Evolutionary conservation across 1,284 basidiomycete genomes (phyloP).

Genomic region (Schizophyllum amplum): DNA sequence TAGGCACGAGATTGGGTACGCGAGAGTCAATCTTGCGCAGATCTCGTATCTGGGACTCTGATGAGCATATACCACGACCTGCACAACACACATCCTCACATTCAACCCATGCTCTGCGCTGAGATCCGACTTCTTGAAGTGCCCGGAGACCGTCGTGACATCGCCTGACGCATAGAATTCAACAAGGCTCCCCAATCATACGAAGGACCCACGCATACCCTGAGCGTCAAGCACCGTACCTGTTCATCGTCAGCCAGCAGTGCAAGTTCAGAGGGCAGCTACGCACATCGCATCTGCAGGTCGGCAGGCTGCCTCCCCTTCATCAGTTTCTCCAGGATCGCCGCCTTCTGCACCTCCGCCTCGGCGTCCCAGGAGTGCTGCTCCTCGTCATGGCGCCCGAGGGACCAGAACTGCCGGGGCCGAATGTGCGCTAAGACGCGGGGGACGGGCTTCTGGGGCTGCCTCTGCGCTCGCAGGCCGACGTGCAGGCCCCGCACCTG

Average conservation of each 20-base stretch:
- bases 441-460: constrained; percentile 1
- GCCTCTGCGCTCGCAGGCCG: not conserved
- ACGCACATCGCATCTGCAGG: constrained; percentile 76
- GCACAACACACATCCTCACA: constrained; percentile 41
- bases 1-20: constrained; percentile 90
- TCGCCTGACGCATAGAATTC: constrained; percentile 42
- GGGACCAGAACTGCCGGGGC: constrained; percentile 24
- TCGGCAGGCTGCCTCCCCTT: constrained; percentile 74
- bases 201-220: constrained; percentile 32
- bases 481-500: not conserved
- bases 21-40: constrained; percentile 94
- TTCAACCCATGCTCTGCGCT: constrained; percentile 84
- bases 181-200: constrained; percentile 14
- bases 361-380: constrained; percentile 36
- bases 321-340: constrained; percentile 74
- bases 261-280: constrained; percentile 2
- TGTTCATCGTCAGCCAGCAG: constrained; percentile 24
- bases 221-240: constrained; percentile 83
- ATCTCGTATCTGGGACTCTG: constrained; percentile 75
- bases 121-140: constrained; percentile 85
- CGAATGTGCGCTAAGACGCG: constrained; percentile 1
- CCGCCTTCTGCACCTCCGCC: constrained; percentile 62
- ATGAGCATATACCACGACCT: not conserved
- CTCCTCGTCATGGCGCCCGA: constrained; percentile 20
- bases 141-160: constrained; percentile 85